These are phyloP conservation scores for Penium margaritaceum DNA, from an alignment of 139 green algal species.

Conservation along the genomic window DNA sequence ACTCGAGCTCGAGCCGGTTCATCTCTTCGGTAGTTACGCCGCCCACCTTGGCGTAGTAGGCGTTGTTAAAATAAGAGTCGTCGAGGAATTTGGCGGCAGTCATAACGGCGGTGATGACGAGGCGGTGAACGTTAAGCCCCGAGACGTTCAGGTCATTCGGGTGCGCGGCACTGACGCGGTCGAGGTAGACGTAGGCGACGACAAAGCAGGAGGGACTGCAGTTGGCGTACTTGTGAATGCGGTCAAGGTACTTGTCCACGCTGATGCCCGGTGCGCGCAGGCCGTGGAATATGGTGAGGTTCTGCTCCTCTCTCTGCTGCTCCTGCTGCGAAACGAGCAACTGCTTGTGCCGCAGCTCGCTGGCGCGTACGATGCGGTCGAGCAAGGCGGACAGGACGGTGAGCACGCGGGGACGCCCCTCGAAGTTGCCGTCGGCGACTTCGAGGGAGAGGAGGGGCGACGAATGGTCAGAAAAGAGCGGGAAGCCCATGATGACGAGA, in stretches of 20 bases:
- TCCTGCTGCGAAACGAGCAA: not conserved
- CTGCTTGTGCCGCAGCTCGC: conserved; percentile 7
- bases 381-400: conserved; percentile 25
- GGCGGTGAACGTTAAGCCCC: conserved; percentile 60
- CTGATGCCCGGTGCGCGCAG: conserved; percentile 60
- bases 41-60: conserved; percentile 66
- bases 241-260: conserved; percentile 61
- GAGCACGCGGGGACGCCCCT: conserved; percentile 20
- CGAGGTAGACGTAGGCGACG: conserved; percentile 62
- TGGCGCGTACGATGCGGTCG: conserved; percentile 20
- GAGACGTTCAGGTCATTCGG: conserved; percentile 48
- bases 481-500: too few relatives aligned
- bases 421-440: not conserved
- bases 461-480: too few relatives aligned
- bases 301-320: not conserved
- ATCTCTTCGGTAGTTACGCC: conserved; percentile 63
- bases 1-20: conserved; percentile 68
- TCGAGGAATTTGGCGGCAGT: conserved; percentile 71
- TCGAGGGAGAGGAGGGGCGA: too few relatives aligned
- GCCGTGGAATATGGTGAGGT: conserved; percentile 60
- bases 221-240: conserved; percentile 65
- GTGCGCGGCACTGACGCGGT: conserved; percentile 49
- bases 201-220: conserved; percentile 70
- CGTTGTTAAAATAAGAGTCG: conserved; percentile 71
- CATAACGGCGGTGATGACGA: conserved; percentile 64